These are phyloP conservation scores for Poa annua DNA, from an alignment of 176 grass and related monocot species.

Conservation along the genomic window DNA sequence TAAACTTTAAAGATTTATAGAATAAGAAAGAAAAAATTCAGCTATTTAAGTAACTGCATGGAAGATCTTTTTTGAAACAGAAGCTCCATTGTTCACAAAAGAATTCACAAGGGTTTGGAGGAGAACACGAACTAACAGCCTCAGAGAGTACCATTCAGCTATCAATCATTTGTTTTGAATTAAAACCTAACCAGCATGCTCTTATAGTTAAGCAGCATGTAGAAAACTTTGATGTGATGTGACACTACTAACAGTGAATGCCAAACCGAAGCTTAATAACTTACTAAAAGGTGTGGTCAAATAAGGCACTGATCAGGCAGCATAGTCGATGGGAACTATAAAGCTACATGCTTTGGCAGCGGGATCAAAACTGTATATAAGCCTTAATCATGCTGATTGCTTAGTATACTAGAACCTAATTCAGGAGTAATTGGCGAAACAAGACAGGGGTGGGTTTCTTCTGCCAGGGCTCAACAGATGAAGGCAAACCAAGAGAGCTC, in stretches of 20 bases:
- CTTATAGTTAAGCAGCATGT: slow-evolving; percentile 22
- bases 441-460: background rate
- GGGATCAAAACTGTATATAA: background rate
- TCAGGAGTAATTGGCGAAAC: slow-evolving; percentile 21
- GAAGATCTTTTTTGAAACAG: background rate
- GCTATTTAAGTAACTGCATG: background rate
- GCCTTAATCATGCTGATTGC: slow-evolving; percentile 11
- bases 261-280: slow-evolving; percentile 22
- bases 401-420: background rate
- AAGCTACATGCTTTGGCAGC: background rate
- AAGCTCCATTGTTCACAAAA: slow-evolving; percentile 3
- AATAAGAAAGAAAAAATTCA: too few species aligned
- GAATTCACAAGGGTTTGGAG: slow-evolving; percentile 4
- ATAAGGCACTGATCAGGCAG: background rate
- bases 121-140: background rate
- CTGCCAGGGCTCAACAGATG: background rate
- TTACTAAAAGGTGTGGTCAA: slow-evolving; percentile 14
- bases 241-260: slow-evolving; percentile 21
- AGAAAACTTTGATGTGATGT: background rate
- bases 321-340: background rate
- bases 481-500: slow-evolving; percentile 4
- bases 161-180: slow-evolving; percentile 18
- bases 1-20: too few species aligned
- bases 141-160: slow-evolving; percentile 19
- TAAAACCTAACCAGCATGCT: background rate